A percentile compares a stretch with the other conserved stretches of the same genome.
Evolutionary conservation across 371 early-diverging fungal genomes (phyloP).

Genomic region (Gilbertella persicaria): DNA sequence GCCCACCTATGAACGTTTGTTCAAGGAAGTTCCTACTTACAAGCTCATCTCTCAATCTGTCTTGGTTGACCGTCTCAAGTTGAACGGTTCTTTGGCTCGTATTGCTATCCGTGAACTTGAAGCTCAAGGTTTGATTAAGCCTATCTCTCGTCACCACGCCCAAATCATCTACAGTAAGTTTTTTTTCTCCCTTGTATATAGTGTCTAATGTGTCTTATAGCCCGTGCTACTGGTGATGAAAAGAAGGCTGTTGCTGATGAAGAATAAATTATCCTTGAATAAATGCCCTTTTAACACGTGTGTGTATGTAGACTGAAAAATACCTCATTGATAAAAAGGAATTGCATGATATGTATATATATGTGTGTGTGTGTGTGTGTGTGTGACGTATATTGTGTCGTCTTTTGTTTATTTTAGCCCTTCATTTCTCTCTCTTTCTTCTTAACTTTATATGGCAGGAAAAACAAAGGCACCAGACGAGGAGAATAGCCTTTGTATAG

Average conservation of each 20-base stretch:
- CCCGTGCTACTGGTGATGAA: slow-evolving; percentile 51
- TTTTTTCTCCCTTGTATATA: neutral
- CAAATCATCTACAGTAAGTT: slow-evolving; percentile 91
- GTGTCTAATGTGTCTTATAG: too few relatives aligned
- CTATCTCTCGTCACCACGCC: slow-evolving; percentile 86
- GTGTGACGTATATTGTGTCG: too few relatives aligned
- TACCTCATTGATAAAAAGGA: too few relatives aligned
- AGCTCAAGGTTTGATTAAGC: slow-evolving; percentile 88
- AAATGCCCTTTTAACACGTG: slow-evolving; percentile 2
- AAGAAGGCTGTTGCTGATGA: slow-evolving; percentile 29
- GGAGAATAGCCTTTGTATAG: slow-evolving; percentile 17
- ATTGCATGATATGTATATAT: too few relatives aligned
- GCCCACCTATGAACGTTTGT: slow-evolving; percentile 87
- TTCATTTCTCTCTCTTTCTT: too few relatives aligned
- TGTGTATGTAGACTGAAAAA: too few relatives aligned
- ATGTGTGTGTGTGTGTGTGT: too few relatives aligned
- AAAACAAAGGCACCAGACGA: too few relatives aligned
- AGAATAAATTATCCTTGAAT: slow-evolving; percentile 18
- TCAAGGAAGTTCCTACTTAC: slow-evolving; percentile 99
- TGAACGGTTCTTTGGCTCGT: slow-evolving; percentile 97
- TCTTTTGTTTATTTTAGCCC: too few relatives aligned
- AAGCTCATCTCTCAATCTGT: slow-evolving; percentile 97
- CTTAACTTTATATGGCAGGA: too few relatives aligned
- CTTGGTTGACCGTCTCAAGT: slow-evolving; percentile 95
- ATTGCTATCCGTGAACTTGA: slow-evolving; percentile 91